Base-by-base conservation (phyloP, 768 basidiomycete genomes). In the Tulasnella sp. region DNA sequence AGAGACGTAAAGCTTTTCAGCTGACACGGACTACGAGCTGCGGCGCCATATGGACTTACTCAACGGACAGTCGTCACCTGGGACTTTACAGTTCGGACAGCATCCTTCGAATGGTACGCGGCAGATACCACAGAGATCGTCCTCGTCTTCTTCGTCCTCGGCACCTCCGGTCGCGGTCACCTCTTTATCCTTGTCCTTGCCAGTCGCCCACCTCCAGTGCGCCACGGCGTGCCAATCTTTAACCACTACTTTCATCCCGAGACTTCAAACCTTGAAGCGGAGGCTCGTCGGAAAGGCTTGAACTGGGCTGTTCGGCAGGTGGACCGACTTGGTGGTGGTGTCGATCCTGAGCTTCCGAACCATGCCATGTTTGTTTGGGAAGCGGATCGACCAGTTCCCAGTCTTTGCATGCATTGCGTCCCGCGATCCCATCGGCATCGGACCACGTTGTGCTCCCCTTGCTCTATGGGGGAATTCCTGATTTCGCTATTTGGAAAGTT, bases 51-150 rank as follows among this genome's bases (percentile, higher is more conserved):
- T 40, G 41, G 19, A 84, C 89, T 77, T 76, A 94, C 94, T 94
- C 29, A 95, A 81, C 0, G 94, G 94, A 82, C 94, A 95, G 76
- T 94, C 95, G 75, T 98, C 97, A 17, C 97, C 97, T 0, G 97
- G 97, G 77, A 95, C 87, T 80, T 96, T 98, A 82, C 97, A 99
- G 3, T 89, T 86, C 12, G 97, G 94, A 81, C 96, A 98, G 77
- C 94, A 95, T 0, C 92, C 93, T 78, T 99, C 97, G 78, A 89
- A 98, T 0, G 94, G 87, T 2, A 93, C 90, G 34, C 92, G 88
- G 80, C 94, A 96, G 75, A 97, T 95, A 4, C 93, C 95, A 78
- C 95, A 89, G 32, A 88, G 85, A 76, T 88, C 88, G 19, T 84
- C 88, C 42, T 88, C 87, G 42, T 83, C 84, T 64, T 81, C 80